These are phyloP conservation scores for Polyporus tsugae DNA, from an alignment of 1,284 basidiomycete species.

Conservation along the genomic window DNA sequence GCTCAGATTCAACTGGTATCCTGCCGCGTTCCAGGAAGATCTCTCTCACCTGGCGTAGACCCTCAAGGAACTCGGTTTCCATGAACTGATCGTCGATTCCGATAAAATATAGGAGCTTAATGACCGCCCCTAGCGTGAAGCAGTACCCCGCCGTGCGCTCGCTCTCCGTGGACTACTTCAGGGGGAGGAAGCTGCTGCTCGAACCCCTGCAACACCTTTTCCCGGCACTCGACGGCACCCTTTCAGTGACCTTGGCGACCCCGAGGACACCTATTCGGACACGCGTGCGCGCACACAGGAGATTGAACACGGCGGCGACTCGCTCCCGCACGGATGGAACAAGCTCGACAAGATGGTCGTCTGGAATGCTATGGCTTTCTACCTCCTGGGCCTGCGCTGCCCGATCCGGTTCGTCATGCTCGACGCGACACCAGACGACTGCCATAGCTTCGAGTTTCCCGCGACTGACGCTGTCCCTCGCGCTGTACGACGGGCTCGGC, in stretches of 20 bases:
- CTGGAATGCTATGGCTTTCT: neutral
- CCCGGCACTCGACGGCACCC: neutral
- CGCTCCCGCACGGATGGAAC: neutral
- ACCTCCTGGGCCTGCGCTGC: neutral
- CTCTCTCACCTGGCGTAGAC: neutral
- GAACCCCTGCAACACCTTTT: neutral
- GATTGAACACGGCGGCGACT: neutral
- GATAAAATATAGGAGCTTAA: neutral
- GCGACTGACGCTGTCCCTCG: neutral
- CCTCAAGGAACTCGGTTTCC: neutral
- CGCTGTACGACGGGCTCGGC: neutral
- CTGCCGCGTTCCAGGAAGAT: neutral
- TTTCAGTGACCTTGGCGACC: neutral
- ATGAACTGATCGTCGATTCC: neutral
- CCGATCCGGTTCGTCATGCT: neutral
- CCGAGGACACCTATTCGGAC: neutral
- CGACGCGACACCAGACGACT: neutral
- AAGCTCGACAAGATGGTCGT: neutral
- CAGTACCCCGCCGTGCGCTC: conserved; percentile 2
- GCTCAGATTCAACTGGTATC: neutral
- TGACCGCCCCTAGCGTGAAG: neutral
- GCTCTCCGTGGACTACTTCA: neutral
- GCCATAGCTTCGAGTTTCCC: neutral
- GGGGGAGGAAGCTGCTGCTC: neutral
- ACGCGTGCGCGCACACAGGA: neutral